Percentiles rank a stretch among this genome's conserved stretches.
These are phyloP conservation scores for Chrysochromulina parva DNA, from an alignment of 78 protist genomes.

Conservation along the genomic window DNA sequence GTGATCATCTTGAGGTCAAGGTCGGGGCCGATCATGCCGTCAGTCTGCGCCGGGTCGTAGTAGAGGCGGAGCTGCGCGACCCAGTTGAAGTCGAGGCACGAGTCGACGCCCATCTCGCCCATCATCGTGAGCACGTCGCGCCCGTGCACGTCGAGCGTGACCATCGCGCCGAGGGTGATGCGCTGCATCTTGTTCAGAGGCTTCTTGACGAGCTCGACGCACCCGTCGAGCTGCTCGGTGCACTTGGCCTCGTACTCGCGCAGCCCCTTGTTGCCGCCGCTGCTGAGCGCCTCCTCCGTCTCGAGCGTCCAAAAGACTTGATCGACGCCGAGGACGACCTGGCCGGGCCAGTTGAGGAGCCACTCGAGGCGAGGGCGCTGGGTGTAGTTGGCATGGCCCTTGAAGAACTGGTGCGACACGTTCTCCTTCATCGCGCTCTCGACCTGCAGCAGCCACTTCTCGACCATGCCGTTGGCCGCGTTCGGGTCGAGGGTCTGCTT, in stretches of 20 bases:
- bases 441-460: constrained; percentile 77
- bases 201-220: constrained; percentile 43
- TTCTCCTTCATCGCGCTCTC: constrained; percentile 20
- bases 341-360: constrained; percentile 56
- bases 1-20: constrained; percentile 41
- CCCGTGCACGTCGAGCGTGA: constrained; percentile 81
- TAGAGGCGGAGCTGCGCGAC: constrained; percentile 53
- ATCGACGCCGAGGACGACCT: constrained; percentile 55
- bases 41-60: background rate
- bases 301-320: constrained; percentile 72
- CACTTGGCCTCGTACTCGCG: background rate
- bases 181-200: constrained; percentile 52
- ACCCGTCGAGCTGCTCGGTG: constrained; percentile 35
- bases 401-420: background rate
- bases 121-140: constrained; percentile 68
- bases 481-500: background rate
- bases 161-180: constrained; percentile 65
- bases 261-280: constrained; percentile 38
- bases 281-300: constrained; percentile 64
- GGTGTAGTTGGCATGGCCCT: constrained; percentile 30
- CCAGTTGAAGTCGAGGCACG: constrained; percentile 67
- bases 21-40: background rate
- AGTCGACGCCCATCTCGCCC: background rate
- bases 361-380: constrained; percentile 40
- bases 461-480: constrained; percentile 56